A percentile compares a stretch with the other conserved stretches of the same genome.
Evolutionary conservation across 31 red algal species (phyloP).

Genomic region (Odonthalia washingtoniensis): DNA sequence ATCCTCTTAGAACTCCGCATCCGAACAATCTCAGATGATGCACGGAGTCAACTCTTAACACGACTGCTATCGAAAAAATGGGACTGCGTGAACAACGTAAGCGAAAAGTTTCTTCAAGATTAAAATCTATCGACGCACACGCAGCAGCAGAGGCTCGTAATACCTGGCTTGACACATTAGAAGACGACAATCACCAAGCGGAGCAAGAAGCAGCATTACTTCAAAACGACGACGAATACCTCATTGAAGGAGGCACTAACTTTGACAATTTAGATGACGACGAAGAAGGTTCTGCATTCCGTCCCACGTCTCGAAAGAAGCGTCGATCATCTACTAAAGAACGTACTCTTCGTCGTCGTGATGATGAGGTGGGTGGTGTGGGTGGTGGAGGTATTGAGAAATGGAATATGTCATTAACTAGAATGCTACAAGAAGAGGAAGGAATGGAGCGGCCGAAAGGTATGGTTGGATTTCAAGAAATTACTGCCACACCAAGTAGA

Average conservation of each 20-base stretch:
- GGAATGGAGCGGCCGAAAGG: constrained; percentile 4
- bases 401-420: constrained; percentile 58
- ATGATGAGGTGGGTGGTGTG: constrained; percentile 4
- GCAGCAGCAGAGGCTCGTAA: constrained; percentile 34
- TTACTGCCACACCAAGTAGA: constrained; percentile 43
- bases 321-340: constrained; percentile 22
- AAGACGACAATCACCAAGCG: constrained; percentile 65
- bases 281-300: constrained; percentile 7
- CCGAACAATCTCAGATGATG: too few relatives aligned
- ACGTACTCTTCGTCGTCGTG: constrained; percentile 4
- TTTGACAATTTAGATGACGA: too few relatives aligned
- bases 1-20: too few relatives aligned
- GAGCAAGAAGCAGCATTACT: constrained; percentile 50
- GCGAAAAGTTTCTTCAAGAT: constrained; percentile 63
- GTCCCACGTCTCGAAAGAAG: constrained; percentile 19
- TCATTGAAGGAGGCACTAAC: constrained; percentile 34
- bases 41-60: too few relatives aligned
- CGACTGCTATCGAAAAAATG: too few relatives aligned
- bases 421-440: constrained; percentile 56
- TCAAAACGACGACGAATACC: constrained; percentile 62
- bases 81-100: constrained; percentile 53
- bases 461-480: constrained; percentile 47
- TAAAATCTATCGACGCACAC: constrained; percentile 42
- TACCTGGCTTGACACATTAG: constrained; percentile 57
- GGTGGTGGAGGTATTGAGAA: constrained; percentile 37